phyloP scores from a whole-genome alignment of 2,329 filamentous ascomycete genomes.

The Nannizziopsis arthrosporioides region DNA sequence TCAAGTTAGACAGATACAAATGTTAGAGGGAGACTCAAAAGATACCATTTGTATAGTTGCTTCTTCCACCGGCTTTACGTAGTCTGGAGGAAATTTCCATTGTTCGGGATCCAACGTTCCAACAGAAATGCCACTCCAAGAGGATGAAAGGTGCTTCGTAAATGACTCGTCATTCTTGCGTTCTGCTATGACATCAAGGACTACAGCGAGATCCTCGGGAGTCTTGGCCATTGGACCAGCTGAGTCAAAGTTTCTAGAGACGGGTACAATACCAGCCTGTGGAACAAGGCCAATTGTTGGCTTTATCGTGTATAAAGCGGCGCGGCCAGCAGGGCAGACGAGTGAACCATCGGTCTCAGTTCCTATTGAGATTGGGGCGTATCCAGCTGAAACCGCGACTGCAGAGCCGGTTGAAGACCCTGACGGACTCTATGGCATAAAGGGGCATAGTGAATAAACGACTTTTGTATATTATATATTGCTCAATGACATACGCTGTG shows the following conservation, averaged over 20 bases:
- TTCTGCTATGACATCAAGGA: background rate
- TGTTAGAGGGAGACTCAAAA: background rate
- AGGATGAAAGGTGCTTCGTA: background rate
- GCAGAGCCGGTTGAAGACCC: slow-evolving; percentile 29
- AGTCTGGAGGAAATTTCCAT: slow-evolving; percentile 1
- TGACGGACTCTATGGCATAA: slow-evolving; percentile 16
- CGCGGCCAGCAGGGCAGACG: slow-evolving; percentile 23
- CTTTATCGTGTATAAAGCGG: slow-evolving; percentile 27
- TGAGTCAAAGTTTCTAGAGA: slow-evolving; percentile 10
- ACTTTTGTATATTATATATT: background rate
- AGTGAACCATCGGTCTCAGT: slow-evolving; percentile 28
- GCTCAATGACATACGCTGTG: slow-evolving; percentile 14
- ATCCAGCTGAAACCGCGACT: slow-evolving; percentile 24
- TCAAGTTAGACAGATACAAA: too few relatives aligned
- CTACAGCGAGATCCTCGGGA: background rate
- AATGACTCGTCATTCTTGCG: background rate
- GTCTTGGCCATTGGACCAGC: slow-evolving; percentile 6
- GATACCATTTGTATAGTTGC: slow-evolving; percentile 10
- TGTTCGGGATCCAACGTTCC: slow-evolving; percentile 10
- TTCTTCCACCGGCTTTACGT: slow-evolving; percentile 7
- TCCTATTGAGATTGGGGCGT: slow-evolving; percentile 24
- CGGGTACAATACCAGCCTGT: slow-evolving; percentile 22
- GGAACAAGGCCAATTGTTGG: slow-evolving; percentile 24
- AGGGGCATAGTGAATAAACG: background rate
- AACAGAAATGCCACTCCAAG: slow-evolving; percentile 8